Percentiles rank a stretch among this genome's conserved stretches.
These are phyloP conservation scores for Citeromyces hawaiiensis DNA, from an alignment of 1,139 yeast species.

Conservation along the genomic window DNA sequence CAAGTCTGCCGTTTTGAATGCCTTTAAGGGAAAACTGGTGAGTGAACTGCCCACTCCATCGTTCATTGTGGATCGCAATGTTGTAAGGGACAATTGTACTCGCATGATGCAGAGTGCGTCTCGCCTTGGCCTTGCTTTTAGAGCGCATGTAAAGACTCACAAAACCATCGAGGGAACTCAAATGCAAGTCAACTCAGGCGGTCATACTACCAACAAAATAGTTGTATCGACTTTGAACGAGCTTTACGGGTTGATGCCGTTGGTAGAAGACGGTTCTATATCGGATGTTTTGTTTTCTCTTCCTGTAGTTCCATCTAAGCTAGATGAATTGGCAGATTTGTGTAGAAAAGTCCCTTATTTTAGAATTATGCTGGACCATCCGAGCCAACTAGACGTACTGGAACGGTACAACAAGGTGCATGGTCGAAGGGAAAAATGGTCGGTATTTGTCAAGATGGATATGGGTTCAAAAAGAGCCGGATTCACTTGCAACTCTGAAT, in stretches of 20 bases:
- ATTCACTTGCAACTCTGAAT: conserved; percentile 19
- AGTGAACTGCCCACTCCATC: conserved; percentile 41
- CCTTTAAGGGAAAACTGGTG: conserved; percentile 17
- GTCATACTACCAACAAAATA: conserved; percentile 25
- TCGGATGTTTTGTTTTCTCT: conserved; percentile 55
- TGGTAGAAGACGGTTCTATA: conserved; percentile 26
- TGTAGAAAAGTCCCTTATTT: conserved; percentile 26
- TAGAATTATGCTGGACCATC: conserved; percentile 49
- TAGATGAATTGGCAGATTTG: conserved; percentile 36
- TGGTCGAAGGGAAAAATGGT: conserved; percentile 28
- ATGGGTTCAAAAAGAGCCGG: conserved; percentile 62
- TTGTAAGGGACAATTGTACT: conserved; percentile 22
- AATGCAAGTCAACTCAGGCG: conserved; percentile 20
- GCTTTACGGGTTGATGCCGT: conserved; percentile 33
- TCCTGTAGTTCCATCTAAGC: conserved; percentile 40
- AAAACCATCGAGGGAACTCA: conserved; percentile 37
- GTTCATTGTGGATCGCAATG: conserved; percentile 25
- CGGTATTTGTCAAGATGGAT: conserved; percentile 41
- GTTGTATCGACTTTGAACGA: conserved; percentile 66
- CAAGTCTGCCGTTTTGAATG: conserved; percentile 10
- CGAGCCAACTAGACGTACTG: conserved; percentile 38
- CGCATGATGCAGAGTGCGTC: conserved; percentile 23
- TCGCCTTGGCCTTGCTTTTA: conserved; percentile 22
- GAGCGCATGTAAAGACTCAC: conserved; percentile 72
- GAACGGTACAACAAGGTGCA: conserved; percentile 19